Evolutionary conservation across 1,284 basidiomycete genomes (phyloP), one percentile per base, ranked within the genome.

Genomic region (Puccinia polysora): DNA sequence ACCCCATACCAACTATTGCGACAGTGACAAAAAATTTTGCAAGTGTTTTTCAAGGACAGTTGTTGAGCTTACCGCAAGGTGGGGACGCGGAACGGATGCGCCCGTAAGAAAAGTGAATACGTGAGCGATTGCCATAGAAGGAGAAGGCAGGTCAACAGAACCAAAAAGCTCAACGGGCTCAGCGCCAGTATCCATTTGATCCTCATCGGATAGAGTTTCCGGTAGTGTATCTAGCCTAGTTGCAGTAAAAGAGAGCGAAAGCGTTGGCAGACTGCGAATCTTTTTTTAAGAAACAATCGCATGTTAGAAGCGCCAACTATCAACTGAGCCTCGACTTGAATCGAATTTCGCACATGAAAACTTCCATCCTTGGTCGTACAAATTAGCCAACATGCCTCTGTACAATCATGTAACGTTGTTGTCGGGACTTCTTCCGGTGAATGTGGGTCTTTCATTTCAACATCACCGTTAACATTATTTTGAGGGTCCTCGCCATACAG

Each of bases 21-120:
- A 59, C 15, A 32, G 55, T 12, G 50, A 28, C 5, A 53, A 8
- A 23, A 40, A 40, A 20, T 12, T 60, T 23, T 15, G 20, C 34
- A 15, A 15, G n/a, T 8, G 8, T 34, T 15, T 2, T 63, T 34
- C n/a, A n/a, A n/a, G n/a, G n/a, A n/a, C n/a, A n/a, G n/a, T n/a
- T n/a, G n/a, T n/a, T n/a, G n/a, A n/a, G n/a, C 68, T 53, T 63
- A 71, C 68, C 36, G 47, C 58, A 40, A 71, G 25, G 63, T 71
- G 68, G n/a, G 68, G 68, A 4, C 68, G 55, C 20, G 23, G 30
- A 20, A 50, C 43, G 32, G 28, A 53, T 15, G 56, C 59, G 15
- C 68, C 68, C n/a, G 68, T 71, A n/a, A 40, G 47, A 36, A 71
- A 71, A 23, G 45, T 50, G 25, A 62, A 62, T 34, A 71, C 43